These are phyloP conservation scores for Kuraishia ogatae DNA, from an alignment of 805 yeast species.

Conservation along the genomic window DNA sequence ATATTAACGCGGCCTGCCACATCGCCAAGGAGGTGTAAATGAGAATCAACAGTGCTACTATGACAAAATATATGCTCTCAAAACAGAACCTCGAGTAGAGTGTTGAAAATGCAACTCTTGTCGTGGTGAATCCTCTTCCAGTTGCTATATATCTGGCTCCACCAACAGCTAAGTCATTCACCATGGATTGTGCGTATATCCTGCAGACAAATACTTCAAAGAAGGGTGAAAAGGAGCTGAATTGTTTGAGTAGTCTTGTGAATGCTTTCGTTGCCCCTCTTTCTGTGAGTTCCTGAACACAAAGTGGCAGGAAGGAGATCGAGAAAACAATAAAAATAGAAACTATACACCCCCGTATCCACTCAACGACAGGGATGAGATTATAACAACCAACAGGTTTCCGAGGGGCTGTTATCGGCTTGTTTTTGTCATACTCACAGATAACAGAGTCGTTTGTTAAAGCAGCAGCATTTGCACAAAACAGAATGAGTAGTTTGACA, in stretches of 20 bases:
- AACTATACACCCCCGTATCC: conserved; percentile 67
- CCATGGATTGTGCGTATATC: conserved; percentile 62
- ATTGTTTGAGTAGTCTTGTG: conserved; percentile 55
- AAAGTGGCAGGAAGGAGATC: conserved; percentile 65
- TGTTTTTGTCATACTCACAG: conserved; percentile 50
- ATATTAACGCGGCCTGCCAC: conserved; percentile 52
- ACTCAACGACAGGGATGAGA: conserved; percentile 58
- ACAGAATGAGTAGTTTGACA: conserved; percentile 51
- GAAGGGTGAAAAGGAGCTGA: conserved; percentile 63
- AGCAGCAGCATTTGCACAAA: conserved; percentile 52
- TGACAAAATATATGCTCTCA: conserved; percentile 60
- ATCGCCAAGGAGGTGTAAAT: conserved; percentile 48
- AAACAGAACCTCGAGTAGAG: conserved; percentile 64
- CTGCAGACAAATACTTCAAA: conserved; percentile 77
- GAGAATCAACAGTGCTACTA: conserved; percentile 39
- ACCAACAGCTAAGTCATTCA: conserved; percentile 62
- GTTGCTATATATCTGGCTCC: conserved; percentile 81
- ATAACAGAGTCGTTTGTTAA: conserved; percentile 51
- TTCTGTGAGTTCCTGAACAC: conserved; percentile 71
- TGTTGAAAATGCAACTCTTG: conserved; percentile 55
- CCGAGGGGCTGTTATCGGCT: conserved; percentile 54
- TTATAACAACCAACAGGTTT: conserved; percentile 66
- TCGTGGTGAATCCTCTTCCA: conserved; percentile 76
- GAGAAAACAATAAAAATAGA: conserved; percentile 70
- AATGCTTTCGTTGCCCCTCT: conserved; percentile 66